Evolutionary conservation across 805 yeast species (phyloP), one percentile per base, ranked within the genome.

Genomic region (Candida easanensis): DNA sequence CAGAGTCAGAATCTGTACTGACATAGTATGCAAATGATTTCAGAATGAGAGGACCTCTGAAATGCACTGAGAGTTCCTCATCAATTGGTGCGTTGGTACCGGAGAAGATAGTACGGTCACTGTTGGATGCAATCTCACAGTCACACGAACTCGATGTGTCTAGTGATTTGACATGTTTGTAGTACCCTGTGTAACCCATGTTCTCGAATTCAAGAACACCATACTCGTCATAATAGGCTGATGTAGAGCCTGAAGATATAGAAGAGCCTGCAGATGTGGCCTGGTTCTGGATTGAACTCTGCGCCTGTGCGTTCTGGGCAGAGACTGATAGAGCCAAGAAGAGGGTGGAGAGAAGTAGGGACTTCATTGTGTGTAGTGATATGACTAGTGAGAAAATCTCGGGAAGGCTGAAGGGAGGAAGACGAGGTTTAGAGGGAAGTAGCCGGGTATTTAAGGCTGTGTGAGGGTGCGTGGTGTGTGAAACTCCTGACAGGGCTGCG

Each of bases 41-140:
- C 56, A 84, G 68, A 14, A 73, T 65, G 46, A 84, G 60, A 9
- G 93, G 93, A 35, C 93, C 93, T 66, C 93, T 75, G 61, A 84
- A 77, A 60, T 84, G 93, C 14, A 84, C 88, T 4, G 88, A 80
- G 20, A 84, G 68, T 58, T 80, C 89, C 52, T 75, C 81, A 58
- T 82, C 67, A 31, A 84, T 58, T 6, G 93, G 93, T 21, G 88
- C 65, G 55, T 81, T 77, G 18, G 76, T 44, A 19, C 91, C 91
- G 9, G 72, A 64, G 51, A 80, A 79, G 5, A 55, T 22, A 2
- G 69, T 63, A 45, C 66, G 59, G n/a, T 63, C 60, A 5, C 50
- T 45, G 44, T 70, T 64, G 27, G 68, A 51, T 23, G 62, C 66
- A 56, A 84, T 74, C 9, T 73, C 56, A 63, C 86, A 80, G 4